These are phyloP conservation scores for Diaporthe ilicicola DNA, from an alignment of 2,329 filamentous ascomycete genomes.

Conservation along the genomic window DNA sequence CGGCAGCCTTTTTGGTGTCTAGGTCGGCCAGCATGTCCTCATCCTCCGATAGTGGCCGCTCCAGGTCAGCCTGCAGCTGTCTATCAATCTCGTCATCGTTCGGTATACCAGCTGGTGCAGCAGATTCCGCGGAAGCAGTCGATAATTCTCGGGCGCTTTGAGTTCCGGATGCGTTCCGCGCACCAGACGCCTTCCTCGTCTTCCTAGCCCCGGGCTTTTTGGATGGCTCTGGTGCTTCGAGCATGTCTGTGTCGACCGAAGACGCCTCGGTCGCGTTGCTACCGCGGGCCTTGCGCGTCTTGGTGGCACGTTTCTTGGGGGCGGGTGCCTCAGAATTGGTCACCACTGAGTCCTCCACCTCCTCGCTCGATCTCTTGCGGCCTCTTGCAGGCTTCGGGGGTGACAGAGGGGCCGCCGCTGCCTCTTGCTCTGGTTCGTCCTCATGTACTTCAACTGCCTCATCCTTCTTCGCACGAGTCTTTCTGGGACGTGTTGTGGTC, in stretches of 20 bases:
- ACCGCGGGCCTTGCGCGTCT: constrained; percentile 55
- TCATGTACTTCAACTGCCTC: constrained; percentile 58
- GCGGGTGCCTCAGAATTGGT: constrained; percentile 57
- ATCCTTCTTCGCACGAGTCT: constrained; percentile 62
- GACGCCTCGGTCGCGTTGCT: constrained; percentile 55
- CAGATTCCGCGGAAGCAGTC: constrained; percentile 54
- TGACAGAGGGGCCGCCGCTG: constrained; percentile 43
- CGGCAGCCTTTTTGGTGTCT: constrained; percentile 49
- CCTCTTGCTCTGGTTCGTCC: constrained; percentile 42
- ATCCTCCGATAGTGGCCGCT: constrained; percentile 62
- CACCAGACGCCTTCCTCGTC: constrained; percentile 50
- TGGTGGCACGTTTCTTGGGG: constrained; percentile 66
- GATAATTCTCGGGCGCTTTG: constrained; percentile 43
- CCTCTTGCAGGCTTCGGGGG: constrained; percentile 56
- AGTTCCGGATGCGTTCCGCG: constrained; percentile 55
- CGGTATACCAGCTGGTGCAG: constrained; percentile 52
- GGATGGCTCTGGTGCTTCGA: constrained; percentile 44
- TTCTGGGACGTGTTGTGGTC: constrained; percentile 54
- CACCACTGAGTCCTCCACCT: constrained; percentile 58
- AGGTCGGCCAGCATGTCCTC: constrained; percentile 58
- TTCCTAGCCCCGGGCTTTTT: constrained; percentile 48
- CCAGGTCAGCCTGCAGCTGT: constrained; percentile 71
- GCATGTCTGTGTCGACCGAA: constrained; percentile 51
- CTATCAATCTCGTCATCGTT: constrained; percentile 73
- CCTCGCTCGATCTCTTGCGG: constrained; percentile 71